phyloP scores from a whole-genome alignment of 2,329 filamentous ascomycete species.

The Aspergillus ustus region DNA sequence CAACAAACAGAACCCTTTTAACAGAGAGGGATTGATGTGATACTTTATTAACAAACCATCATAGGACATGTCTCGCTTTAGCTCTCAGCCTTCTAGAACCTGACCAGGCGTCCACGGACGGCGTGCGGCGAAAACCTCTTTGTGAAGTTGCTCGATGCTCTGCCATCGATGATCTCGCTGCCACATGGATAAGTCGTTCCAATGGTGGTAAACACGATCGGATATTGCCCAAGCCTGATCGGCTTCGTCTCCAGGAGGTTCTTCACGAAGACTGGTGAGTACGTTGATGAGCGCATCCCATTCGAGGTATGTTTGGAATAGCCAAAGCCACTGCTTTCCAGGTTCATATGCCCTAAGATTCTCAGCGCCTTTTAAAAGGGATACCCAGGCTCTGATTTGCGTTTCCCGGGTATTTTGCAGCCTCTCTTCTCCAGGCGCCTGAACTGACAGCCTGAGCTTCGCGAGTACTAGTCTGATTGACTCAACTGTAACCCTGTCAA shows the following conservation, averaged over 20 bases:
- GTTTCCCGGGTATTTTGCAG: not conserved
- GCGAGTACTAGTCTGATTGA: conserved; percentile 22
- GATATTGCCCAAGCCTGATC: conserved; percentile 16
- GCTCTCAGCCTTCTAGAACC: not conserved
- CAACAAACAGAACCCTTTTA: too few species aligned
- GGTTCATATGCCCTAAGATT: conserved; percentile 21
- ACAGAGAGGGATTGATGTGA: too few species aligned
- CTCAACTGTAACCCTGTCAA: conserved; percentile 21
- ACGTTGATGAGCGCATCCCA: conserved; percentile 27
- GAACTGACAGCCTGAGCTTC: conserved; percentile 21
- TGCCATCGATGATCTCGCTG: conserved; percentile 19
- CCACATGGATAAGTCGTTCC: conserved; percentile 12
- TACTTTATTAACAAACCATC: too few species aligned
- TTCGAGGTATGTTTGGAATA: conserved; percentile 27
- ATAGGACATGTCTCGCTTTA: not conserved
- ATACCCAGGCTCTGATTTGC: conserved; percentile 17
- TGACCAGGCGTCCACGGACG: not conserved
- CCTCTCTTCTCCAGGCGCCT: conserved; percentile 4
- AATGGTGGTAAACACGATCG: conserved; percentile 21
- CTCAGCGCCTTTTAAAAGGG: conserved; percentile 24
- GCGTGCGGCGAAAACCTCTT: not conserved
- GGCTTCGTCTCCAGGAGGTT: not conserved
- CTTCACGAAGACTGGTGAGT: conserved; percentile 17
- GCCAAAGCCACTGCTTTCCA: conserved; percentile 25
- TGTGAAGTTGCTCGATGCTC: conserved; percentile 21